Base-by-base conservation (phyloP, 345 rosid genomes). In the Rubroshorea leprosula region DNA sequence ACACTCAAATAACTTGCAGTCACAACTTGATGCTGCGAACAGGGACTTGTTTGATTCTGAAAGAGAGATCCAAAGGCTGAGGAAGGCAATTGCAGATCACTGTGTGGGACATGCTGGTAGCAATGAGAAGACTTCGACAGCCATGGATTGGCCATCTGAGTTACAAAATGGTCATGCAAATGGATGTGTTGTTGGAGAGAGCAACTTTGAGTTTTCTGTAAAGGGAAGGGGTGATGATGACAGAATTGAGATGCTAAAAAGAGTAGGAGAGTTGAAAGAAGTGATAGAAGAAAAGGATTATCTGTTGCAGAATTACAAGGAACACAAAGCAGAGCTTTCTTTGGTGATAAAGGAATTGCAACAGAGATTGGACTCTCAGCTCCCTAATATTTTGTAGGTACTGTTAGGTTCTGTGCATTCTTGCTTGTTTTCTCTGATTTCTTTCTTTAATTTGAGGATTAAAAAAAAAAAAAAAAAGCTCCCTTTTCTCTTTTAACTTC, bases 261-360 rank as follows among this genome's bases (percentile, higher is more conserved):
- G 73, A 62, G 99, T 89, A 22, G 69, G 81, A 25, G 97, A 89
- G 59, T 66, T 93, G 63, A 86, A 80, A 73, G 99, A 93, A 59
- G 89, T 93, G 57, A 78, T 93, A 64, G 97, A 85, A 48, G 97
- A 96, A 61, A 93, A 93, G 68, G 92, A 89, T 24, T 93, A 72
- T 71, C 71, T 93, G 75, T 48, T 87, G 64, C 83, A 72, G 53
- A 85, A 80, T 78, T 87, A 87, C 70, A 93, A 89, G 63, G 95
- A 87, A 68, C 96, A 93, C 78, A 93, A 87, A 64, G 35, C 74
- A 0, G 97, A 93, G 82, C 90, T 89, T 19, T 75, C 90, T 5
- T 22, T 78, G 78, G 89, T 85, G 82, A 49, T 93, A 4, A 83
- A 72, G 73, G 96, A 89, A 74, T 54, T 93, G 83, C 94, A 85